Evolutionary conservation across 2,329 filamentous ascomycete genomes (phyloP).

Genomic region (Beauveria australis): DNA sequence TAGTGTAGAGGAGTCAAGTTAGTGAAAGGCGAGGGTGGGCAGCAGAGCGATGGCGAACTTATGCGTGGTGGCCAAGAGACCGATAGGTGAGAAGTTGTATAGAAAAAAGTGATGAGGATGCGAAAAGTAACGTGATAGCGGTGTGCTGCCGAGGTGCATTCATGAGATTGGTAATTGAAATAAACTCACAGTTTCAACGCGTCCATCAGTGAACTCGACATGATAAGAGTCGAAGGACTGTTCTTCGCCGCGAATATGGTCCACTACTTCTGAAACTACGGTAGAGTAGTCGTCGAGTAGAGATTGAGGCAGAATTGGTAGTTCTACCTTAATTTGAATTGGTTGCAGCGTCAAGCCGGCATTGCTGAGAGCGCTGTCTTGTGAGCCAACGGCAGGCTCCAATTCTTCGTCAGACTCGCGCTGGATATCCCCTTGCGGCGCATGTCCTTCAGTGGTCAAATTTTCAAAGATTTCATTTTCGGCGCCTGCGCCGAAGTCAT

Average conservation of each 20-base stretch:
- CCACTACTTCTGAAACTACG: slow-evolving; percentile 29
- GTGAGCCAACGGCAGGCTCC: too few relatives aligned
- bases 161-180: neutral
- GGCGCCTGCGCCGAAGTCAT: neutral
- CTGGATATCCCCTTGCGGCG: neutral
- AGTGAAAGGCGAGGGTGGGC: neutral
- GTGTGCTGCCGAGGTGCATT: neutral
- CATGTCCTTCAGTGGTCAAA: neutral
- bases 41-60: neutral
- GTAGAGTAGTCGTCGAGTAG: slow-evolving; percentile 20
- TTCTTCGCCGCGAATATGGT: slow-evolving; percentile 26
- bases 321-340: slow-evolving; percentile 9
- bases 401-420: neutral
- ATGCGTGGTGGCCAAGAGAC: neutral
- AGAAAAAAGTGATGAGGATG: neutral
- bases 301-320: neutral
- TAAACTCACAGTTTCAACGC: slow-evolving; percentile 35
- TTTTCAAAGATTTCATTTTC: neutral
- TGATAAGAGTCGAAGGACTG: slow-evolving; percentile 22
- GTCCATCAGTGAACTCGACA: slow-evolving; percentile 39
- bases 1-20: neutral
- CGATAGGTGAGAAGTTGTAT: neutral
- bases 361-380: neutral
- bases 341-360: neutral
- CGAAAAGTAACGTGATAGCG: neutral